Base-by-base conservation (phyloP, 2,329 filamentous ascomycete species). In the Colletotrichum sp. region DNA sequence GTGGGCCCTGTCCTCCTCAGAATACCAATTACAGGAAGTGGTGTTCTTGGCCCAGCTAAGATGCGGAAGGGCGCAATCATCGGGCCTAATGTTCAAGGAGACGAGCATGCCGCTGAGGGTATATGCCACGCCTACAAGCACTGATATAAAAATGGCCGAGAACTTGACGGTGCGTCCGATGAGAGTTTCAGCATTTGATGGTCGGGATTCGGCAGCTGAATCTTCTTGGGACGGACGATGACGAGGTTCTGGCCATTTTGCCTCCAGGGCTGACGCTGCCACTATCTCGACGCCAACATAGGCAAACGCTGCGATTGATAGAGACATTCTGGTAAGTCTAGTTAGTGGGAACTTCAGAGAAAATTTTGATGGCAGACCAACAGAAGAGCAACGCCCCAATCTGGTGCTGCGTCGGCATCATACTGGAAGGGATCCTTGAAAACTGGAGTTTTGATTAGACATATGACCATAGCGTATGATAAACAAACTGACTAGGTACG, bases 241-340 rank as follows among this genome's bases (percentile, higher is more conserved):
- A 16, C 39, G 24, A 22, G 30, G 34, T 18, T 78, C 77, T 6
- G 81, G 79, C 78, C 80, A 81, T 16, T 79, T 77, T 5, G 82
- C 82, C 74, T 84, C 83, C 3, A 84, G 76, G 7, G 83, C 81
- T 13, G 80, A 81, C 1, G 82, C 82, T 3, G 82, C 82, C 2
- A 82, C 80, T 59, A 82, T 79, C 66, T 84, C 83, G 48, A 84
- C 80, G 2, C 82, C 82, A 24, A 84, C 80, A 73, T 82, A 84
- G 24, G 83, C 79, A 63, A 82, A 84, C 5, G 81, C 80, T 28
- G 83, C 81, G 9, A 82, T 81, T 10, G 81, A 82, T 10, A 82
- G 67, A 34, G 76, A 82, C 71, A 83, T 81, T 12, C 80, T 83
- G 57, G 12, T 15, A 12, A 22, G 34, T 24, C 8, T 65, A 18